Evolutionary conservation across 2,329 filamentous ascomycete genomes (phyloP), one percentile per base, ranked within the genome.

Genomic region (Calcarisporium arbuscula): DNA sequence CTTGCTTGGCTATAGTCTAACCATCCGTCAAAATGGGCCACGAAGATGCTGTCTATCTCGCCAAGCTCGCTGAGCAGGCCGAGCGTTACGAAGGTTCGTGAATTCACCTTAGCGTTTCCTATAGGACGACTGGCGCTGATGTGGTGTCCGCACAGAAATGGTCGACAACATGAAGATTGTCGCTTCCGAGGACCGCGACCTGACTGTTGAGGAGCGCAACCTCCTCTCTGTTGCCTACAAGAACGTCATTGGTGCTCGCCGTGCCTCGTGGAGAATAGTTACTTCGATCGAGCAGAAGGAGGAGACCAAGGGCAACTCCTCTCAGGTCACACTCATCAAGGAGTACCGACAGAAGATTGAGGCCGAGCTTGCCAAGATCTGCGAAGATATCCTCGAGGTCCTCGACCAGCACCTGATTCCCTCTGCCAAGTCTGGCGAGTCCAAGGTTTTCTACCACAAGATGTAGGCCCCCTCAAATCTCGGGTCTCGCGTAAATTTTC

Each of bases 401-500:
- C 80, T 96, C 39, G 88, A 95, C 71, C 69, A 90, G 70, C 85
- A 90, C 72, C 75, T 96, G 58, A 95, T 96, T 57, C 85, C 87
- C 54, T 92, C 85, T 54, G 90, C 90, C 53, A 83, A 92, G 75
- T 87, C 80, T 57, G 90, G 89, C 68, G 90, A 96, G 76, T 95
- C 88, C 57, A 95, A 95, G 81, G 90, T 96, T 55, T 96, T 96
- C 74, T 95, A 95, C 74, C 89, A 96, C 84, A 96, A 96, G 83
- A 96, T 96, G 88, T 94, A 66, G 51, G 77, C 61, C 40, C 43
- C 27, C 8, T 19, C 37, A 25, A 30, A 6, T 32, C 32, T 28
- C n/a, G n/a, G n/a, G 8, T 26, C 21, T 14, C 22, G 3, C 20
- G 11, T 10, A 25, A 10, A 10, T 25, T 9, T 25, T 25, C 10